phyloP scores from a whole-genome alignment of 1,284 basidiomycete genomes.

The Omphalotus olearius region DNA sequence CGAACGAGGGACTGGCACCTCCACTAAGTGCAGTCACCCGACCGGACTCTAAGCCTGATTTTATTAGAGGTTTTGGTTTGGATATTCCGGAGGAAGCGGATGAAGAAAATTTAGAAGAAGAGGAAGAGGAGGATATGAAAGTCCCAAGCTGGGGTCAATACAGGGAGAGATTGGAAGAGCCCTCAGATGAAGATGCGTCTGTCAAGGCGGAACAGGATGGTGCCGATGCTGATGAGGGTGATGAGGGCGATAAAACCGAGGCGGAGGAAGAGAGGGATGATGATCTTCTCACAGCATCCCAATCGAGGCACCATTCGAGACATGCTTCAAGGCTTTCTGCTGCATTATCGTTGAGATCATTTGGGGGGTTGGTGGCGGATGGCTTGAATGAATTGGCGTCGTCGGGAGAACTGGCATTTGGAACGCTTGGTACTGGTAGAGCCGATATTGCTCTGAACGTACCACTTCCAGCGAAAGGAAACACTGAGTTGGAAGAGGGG shows the following conservation, averaged over 20 bases:
- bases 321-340: constrained; percentile 67
- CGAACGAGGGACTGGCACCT: constrained; percentile 25
- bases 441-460: constrained; percentile 7
- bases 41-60: constrained; percentile 63
- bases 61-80: constrained; percentile 70
- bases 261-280: constrained; percentile 19
- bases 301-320: constrained; percentile 58
- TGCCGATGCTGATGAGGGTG: constrained; percentile 31
- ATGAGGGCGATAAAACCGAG: constrained; percentile 18
- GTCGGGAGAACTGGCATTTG: background rate
- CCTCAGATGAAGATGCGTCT: constrained; percentile 26
- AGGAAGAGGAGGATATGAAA: constrained; percentile 21
- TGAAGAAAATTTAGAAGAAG: constrained; percentile 36
- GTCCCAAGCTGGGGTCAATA: constrained; percentile 6
- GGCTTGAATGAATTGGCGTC: constrained; percentile 18
- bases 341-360: constrained; percentile 60
- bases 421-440: background rate
- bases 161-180: constrained; percentile 21
- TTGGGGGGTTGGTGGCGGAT: constrained; percentile 42
- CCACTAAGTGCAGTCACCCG: constrained; percentile 30
- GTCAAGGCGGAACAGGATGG: constrained; percentile 21
- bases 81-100: constrained; percentile 71
- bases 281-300: constrained; percentile 39
- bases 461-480: background rate
- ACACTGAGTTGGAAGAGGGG: constrained; percentile 28